These are phyloP conservation scores for Sporisorium iseilematis-ciliati DNA, from an alignment of 1,284 basidiomycete genomes.

Conservation along the genomic window DNA sequence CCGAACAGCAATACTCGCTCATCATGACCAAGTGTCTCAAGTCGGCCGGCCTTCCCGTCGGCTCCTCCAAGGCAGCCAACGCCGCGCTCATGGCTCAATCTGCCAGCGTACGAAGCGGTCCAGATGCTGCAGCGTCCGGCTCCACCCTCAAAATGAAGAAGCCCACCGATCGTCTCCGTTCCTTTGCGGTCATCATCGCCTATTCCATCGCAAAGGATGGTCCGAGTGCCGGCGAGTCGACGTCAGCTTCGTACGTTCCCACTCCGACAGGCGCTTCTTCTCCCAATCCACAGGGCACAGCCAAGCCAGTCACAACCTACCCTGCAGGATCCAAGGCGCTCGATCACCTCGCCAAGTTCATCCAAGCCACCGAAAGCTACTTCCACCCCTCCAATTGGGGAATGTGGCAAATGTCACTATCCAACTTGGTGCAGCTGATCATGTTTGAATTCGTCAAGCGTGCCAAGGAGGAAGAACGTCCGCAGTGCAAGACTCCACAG, in stretches of 20 bases:
- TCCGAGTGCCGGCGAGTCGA: conserved; percentile 67
- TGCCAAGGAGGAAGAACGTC: conserved; percentile 79
- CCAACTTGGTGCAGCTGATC: conserved; percentile 85
- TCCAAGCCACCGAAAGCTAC: conserved; percentile 92
- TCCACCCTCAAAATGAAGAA: conserved; percentile 81
- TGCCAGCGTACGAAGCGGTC: conserved; percentile 66
- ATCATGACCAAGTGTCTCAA: conserved; percentile 87
- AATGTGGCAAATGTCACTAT: conserved; percentile 74
- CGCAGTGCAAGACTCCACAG: conserved; percentile 84
- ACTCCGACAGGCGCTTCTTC: conserved; percentile 33
- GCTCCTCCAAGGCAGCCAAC: conserved; percentile 60
- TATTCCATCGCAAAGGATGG: conserved; percentile 92
- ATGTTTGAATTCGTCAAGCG: conserved; percentile 79
- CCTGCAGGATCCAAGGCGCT: conserved; percentile 89
- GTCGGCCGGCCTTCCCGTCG: conserved; percentile 80
- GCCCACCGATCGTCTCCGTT: conserved; percentile 79
- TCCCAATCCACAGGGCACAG: neutral
- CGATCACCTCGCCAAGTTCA: conserved; percentile 86
- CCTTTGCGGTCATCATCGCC: conserved; percentile 87
- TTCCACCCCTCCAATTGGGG: conserved; percentile 79
- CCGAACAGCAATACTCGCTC: conserved; percentile 84
- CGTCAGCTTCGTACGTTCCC: conserved; percentile 25
- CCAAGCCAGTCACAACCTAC: conserved; percentile 71
- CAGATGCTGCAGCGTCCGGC: conserved; percentile 75
- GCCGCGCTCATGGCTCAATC: conserved; percentile 64